Evolutionary conservation across 2,329 filamentous ascomycete genomes (phyloP).

Genomic region (Aspergillaceae sp.): DNA sequence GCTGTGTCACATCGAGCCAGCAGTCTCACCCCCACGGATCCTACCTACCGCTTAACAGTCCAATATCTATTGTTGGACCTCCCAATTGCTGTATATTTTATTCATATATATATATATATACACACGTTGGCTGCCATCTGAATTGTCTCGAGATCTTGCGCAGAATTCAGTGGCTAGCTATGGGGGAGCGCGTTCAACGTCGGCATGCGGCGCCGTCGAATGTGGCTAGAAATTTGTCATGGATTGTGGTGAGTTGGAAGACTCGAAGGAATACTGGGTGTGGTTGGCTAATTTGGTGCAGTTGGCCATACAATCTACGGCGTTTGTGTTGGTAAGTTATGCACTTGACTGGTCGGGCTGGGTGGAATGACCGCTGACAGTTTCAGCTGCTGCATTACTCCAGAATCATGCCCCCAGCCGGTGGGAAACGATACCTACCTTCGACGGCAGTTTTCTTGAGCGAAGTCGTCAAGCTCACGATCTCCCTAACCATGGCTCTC

Average conservation of each 20-base stretch:
- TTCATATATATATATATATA: too few relatives aligned
- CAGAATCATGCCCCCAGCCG: conserved; percentile 75
- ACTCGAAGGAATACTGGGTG: neutral
- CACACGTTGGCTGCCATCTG: too few relatives aligned
- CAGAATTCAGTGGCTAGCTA: conserved; percentile 3
- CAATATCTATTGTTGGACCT: too few relatives aligned
- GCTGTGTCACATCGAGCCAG: too few relatives aligned
- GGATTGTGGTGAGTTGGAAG: conserved; percentile 31
- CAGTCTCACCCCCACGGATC: too few relatives aligned
- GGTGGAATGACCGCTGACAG: neutral
- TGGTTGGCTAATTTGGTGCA: conserved; percentile 12
- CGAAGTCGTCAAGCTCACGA: conserved; percentile 80
- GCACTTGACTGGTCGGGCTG: neutral
- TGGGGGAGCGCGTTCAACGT: conserved; percentile 27
- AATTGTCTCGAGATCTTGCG: too few relatives aligned
- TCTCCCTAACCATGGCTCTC: conserved; percentile 77
- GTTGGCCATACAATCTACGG: conserved; percentile 38
- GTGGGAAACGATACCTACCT: conserved; percentile 81
- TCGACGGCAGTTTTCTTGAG: conserved; percentile 92
- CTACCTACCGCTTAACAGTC: too few relatives aligned
- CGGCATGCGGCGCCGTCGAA: conserved; percentile 26
- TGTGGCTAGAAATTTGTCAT: conserved; percentile 26
- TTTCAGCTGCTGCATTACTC: conserved; percentile 85
- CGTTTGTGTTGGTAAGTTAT: conserved; percentile 35
- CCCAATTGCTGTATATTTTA: too few relatives aligned